Base-by-base conservation (phyloP, 768 basidiomycete genomes). In the Austroboletus festivus region DNA sequence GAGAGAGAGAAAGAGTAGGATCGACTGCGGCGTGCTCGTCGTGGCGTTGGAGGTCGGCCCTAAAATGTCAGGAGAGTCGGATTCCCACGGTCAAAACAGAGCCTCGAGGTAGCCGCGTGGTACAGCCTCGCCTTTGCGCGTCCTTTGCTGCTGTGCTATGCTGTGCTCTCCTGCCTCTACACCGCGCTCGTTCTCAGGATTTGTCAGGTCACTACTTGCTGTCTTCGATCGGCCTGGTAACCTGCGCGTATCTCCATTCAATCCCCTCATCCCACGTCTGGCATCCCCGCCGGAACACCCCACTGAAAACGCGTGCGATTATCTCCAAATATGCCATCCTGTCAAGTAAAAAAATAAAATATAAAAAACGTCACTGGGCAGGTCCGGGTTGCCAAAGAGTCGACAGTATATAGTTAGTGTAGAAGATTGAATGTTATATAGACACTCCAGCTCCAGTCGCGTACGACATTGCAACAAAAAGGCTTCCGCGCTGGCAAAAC, bases 371-470 rank as follows among this genome's bases (percentile, higher is more conserved):
- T 51, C 9, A 33, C 31, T 13, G 21, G 44, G 24, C 44, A 41
- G 15, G 41, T 24, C 44, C 28, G 38, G 34, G 50, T 42, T 47
- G 37, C 47, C 41, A 55, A 52, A 28, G n/a, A 49, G 47, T 41
- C 58, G 54, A 54, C 48, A 42, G 56, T 56, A 63, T 63, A 58
- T 56, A 55, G 48, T 44, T 45, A 52, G 46, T 33, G 56, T 57
- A 56, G 57, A 67, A 65, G 56, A 60, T 61, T 58, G 60, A 69
- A 62, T 38, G 40, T 28, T 28, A 42, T 55, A 59, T 50, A 50
- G 45, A 52, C 44, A 55, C 45, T 37, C 48, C 45, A 40, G 42
- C 45, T 37, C 48, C 45, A 40, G 42, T 41, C 50, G 44, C 49
- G 48, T 56, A 64, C 53, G 48, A 28, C 28, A 28, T 28, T 12